These are phyloP conservation scores for Metarhizium robertsii DNA, from an alignment of 2,329 filamentous ascomycete genomes.

Conservation along the genomic window DNA sequence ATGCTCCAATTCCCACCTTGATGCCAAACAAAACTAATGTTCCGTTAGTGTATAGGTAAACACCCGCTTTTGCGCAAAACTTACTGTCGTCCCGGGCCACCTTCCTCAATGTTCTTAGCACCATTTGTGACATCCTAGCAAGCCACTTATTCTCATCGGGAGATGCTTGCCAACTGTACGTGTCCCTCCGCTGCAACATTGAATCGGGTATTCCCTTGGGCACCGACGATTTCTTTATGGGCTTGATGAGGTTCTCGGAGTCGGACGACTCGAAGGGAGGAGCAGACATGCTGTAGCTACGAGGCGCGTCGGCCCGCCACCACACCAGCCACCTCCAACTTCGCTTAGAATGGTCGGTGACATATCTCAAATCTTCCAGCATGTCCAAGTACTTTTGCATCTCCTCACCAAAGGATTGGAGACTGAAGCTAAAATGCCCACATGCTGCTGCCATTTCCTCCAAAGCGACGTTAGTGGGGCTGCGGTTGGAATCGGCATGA, in stretches of 20 bases:
- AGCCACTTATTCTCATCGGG: constrained; percentile 30
- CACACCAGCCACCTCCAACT: constrained; percentile 75
- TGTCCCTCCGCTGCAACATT: constrained; percentile 36
- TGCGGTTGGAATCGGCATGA: constrained; percentile 44
- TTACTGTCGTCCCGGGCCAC: constrained; percentile 39
- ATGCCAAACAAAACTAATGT: constrained; percentile 57
- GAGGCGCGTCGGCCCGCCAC: constrained; percentile 38
- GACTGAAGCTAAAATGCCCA: constrained; percentile 81
- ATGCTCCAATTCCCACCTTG: constrained; percentile 80
- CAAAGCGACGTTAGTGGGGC: constrained; percentile 72
- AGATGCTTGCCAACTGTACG: constrained; percentile 38
- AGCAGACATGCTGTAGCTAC: constrained; percentile 7
- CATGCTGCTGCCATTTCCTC: constrained; percentile 90
- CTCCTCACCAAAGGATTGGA: constrained; percentile 80
- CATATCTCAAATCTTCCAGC: constrained; percentile 68
- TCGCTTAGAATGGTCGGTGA: constrained; percentile 48
- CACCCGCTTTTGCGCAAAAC: constrained; percentile 8
- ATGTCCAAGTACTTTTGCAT: constrained; percentile 70
- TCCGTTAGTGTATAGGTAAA: constrained; percentile 1
- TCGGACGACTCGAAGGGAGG: constrained; percentile 20
- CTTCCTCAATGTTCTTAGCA: constrained; percentile 32
- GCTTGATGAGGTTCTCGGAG: constrained; percentile 23
- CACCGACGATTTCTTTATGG: constrained; percentile 37
- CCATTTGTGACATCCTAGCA: constrained; percentile 28
- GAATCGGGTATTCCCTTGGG: constrained; percentile 40